A percentile compares a stretch with the other conserved stretches of the same genome.
phyloP scores from a whole-genome alignment of 2,329 filamentous ascomycete genomes.

The Colletotrichum horii region DNA sequence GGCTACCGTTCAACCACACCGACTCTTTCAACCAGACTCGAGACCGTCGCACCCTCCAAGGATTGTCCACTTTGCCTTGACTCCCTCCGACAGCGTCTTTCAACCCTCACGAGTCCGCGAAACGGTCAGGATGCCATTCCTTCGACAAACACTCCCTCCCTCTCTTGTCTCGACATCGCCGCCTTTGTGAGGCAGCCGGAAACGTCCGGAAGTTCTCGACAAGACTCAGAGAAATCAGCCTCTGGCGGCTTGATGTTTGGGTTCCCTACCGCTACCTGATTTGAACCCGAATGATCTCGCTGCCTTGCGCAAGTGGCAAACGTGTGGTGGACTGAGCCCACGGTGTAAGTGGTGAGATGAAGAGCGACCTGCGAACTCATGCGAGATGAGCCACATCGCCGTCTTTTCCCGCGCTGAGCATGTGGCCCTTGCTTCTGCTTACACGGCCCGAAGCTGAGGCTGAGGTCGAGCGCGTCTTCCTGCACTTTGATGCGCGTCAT shows the following conservation, averaged over 20 bases:
- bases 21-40: background rate
- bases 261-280: background rate
- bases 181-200: background rate
- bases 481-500: background rate
- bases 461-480: background rate
- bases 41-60: background rate
- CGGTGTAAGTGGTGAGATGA: background rate
- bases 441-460: background rate
- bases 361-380: background rate
- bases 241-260: background rate
- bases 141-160: background rate
- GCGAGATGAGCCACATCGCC: background rate
- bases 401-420: background rate
- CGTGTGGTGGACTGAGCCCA: background rate
- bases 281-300: background rate
- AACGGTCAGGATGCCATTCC: background rate
- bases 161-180: background rate
- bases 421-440: background rate
- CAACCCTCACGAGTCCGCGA: background rate
- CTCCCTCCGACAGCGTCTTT: background rate
- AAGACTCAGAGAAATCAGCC: background rate
- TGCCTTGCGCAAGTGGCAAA: background rate
- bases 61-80: background rate
- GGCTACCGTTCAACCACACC: background rate
- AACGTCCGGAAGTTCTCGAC: background rate